Evolutionary conservation across 257 asterid genomes (phyloP).

Genomic region (Cinchona pubescens): DNA sequence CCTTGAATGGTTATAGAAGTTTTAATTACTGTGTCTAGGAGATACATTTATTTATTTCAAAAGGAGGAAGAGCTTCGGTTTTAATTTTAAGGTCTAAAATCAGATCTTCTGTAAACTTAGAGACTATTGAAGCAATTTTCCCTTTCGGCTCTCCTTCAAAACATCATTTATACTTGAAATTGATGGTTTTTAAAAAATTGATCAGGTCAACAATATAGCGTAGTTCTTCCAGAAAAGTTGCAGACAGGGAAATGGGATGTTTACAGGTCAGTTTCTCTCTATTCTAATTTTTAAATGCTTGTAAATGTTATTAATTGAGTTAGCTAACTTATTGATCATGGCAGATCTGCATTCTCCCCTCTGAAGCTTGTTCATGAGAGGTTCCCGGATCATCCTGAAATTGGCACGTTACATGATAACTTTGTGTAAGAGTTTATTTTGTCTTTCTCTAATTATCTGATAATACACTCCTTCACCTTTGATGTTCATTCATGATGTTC

Average conservation of each 20-base stretch:
- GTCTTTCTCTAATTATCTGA: constrained; percentile 13
- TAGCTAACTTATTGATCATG: constrained; percentile 20
- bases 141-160: not conserved
- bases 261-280: constrained; percentile 57
- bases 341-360: constrained; percentile 77
- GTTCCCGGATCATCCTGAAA: constrained; percentile 78
- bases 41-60: not conserved
- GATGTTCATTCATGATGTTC: not conserved
- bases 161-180: constrained; percentile 2
- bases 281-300: constrained; percentile 6
- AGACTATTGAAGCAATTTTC: not conserved
- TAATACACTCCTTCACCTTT: not conserved
- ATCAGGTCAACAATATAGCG: constrained; percentile 76
- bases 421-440: constrained; percentile 62
- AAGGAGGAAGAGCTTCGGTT: not conserved
- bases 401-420: constrained; percentile 80
- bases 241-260: constrained; percentile 95
- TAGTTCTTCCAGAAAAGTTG: constrained; percentile 89
- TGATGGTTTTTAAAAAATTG: constrained; percentile 21
- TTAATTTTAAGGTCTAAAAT: not conserved
- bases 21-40: not conserved
- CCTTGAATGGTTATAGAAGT: not conserved
- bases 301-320: not conserved
- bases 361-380: constrained; percentile 69
- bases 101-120: not conserved